These are phyloP conservation scores for Tolypocladium tropicale DNA, from an alignment of 2,329 filamentous ascomycete species.

Conservation along the genomic window DNA sequence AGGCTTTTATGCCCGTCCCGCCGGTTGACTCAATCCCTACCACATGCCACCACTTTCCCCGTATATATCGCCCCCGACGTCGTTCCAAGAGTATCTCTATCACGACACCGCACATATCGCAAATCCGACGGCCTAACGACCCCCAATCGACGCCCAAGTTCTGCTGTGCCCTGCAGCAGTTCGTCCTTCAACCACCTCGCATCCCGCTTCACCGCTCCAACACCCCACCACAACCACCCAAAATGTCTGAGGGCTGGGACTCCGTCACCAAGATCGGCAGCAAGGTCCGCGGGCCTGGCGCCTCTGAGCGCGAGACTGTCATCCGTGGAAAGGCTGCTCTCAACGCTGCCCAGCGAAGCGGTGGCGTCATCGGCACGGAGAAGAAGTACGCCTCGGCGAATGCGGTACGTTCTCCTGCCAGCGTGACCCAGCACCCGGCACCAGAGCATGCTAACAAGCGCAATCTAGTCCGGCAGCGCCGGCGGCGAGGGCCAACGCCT, in stretches of 20 bases:
- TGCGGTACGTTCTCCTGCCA: conserved; percentile 26
- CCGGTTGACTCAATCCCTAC: conserved; percentile 26
- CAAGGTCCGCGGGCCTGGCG: conserved; percentile 63
- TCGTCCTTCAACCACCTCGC: background rate
- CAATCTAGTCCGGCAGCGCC: conserved; percentile 13
- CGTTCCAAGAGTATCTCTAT: background rate
- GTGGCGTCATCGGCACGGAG: conserved; percentile 70
- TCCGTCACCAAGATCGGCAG: conserved; percentile 85
- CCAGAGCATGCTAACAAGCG: conserved; percentile 11
- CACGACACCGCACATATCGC: background rate
- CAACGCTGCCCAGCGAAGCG: conserved; percentile 80
- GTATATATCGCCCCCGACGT: conserved; percentile 14
- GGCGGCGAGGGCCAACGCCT: conserved; percentile 81
- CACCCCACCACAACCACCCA: background rate
- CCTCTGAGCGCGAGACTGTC: conserved; percentile 68
- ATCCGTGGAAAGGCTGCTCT: conserved; percentile 72
- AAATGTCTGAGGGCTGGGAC: conserved; percentile 57
- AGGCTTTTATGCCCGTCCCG: conserved; percentile 15
- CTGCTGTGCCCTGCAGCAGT: background rate
- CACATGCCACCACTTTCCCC: conserved; percentile 19
- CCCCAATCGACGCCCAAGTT: background rate
- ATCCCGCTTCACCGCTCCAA: background rate
- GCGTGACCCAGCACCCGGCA: too few relatives aligned
- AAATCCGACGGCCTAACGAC: background rate
- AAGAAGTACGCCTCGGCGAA: conserved; percentile 83